Evolutionary conservation across 2,329 filamentous ascomycete genomes (phyloP), one percentile per base, ranked within the genome.

Genomic region (Fonsecaea multimorphosa): DNA sequence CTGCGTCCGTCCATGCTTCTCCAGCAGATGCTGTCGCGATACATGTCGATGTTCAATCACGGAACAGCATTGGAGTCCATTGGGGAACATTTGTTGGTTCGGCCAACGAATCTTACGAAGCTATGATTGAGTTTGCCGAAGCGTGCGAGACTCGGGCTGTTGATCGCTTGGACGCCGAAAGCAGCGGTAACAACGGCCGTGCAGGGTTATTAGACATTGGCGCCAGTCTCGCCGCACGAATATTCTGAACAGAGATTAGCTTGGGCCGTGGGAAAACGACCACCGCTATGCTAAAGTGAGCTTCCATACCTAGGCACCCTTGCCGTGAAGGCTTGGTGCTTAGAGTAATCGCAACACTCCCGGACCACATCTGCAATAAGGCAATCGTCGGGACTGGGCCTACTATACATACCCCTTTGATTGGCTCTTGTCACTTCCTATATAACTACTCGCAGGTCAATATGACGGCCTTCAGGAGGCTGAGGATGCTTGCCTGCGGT

Each of bases 11-110:
- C 16, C 82, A 85, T 56, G 79, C 78, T 8, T 78, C 78, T 22
- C 82, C 82, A 0, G 80, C 82, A 58, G 82, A 84, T 67, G 79
- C 80, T 3, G 66, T 83, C 0, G 73, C 78, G 38, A 82, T 84
- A 44, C 82, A 84, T 65, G 76, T 77, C 56, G 81, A 82, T 61
- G 72, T 84, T 57, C 76, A 69, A 54, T 81, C 80, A 55, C 80
- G 76, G 71, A 78, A 78, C 69, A 82, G 79, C 38, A 77, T 85
- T 31, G 82, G 80, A 0, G 83, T 84, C 79, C 83, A 85, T 63
- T 84, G 80, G 66, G 82, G 82, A 0, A 84, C 82, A 0, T 68
- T 68, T 31, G 32, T 68, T 12, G 67, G 67, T 8, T 53, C 60
- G 5, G 60, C 61, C 24, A 66, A 61, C 40, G 67, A 68, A 44